phyloP scores from a whole-genome alignment of 129 eudicot genomes.

The Flaveria linearis region DNA sequence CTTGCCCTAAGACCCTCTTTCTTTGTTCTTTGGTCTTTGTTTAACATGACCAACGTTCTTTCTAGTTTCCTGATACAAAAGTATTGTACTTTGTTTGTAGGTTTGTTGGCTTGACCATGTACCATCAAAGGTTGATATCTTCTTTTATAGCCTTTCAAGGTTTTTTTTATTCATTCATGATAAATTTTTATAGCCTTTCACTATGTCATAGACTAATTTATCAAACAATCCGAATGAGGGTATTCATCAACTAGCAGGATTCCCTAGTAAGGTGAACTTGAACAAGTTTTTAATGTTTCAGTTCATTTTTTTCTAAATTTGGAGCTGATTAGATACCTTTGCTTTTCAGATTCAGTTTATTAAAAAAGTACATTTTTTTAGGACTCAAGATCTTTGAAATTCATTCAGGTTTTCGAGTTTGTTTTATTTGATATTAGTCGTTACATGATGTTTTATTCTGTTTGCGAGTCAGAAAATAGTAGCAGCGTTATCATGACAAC shows the following conservation, averaged over 20 bases:
- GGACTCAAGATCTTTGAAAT: background rate
- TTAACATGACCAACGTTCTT: background rate
- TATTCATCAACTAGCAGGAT: background rate
- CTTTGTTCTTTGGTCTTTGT: background rate
- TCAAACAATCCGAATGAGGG: background rate
- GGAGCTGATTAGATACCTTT: background rate
- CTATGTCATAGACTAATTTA: background rate
- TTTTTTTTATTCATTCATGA: background rate
- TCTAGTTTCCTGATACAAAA: background rate
- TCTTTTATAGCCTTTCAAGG: background rate
- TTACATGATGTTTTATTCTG: background rate
- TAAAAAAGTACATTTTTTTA: background rate
- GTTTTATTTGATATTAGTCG: too few species aligned
- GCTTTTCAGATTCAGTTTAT: background rate
- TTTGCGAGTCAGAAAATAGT: background rate
- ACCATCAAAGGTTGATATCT: background rate
- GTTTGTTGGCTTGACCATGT: background rate
- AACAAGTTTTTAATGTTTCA: too few species aligned
- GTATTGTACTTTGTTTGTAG: background rate
- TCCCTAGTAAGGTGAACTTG: background rate
- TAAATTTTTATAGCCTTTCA: background rate
- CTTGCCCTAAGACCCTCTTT: background rate
- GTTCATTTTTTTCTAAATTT: background rate
- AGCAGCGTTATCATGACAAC: background rate
- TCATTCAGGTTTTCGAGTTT: background rate